Evolutionary conservation across 73 alveolate genomes (phyloP).

Genomic region (Tetrahymena borealis): DNA sequence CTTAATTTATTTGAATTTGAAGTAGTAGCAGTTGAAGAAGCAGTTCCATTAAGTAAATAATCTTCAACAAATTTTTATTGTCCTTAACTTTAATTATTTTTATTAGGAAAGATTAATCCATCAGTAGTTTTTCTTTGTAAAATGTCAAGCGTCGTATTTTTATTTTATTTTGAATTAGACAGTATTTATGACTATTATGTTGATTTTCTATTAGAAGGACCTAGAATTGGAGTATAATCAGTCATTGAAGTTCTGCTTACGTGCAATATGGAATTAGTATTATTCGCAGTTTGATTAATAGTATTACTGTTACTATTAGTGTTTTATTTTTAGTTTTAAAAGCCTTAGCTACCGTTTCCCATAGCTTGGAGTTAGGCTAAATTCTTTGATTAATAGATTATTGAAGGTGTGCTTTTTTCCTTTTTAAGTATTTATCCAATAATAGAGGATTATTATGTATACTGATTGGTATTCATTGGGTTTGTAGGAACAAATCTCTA

Average conservation of each 20-base stretch:
- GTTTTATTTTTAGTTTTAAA: background rate
- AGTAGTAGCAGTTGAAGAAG: background rate
- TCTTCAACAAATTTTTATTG: background rate
- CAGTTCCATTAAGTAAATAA: background rate
- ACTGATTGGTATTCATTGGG: background rate
- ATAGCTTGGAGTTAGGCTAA: background rate
- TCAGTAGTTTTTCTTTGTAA: background rate
- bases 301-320: background rate
- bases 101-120: background rate
- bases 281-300: background rate
- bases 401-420: background rate
- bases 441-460: background rate
- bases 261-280: background rate
- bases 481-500: background rate
- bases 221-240: background rate
- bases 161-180: background rate
- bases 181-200: background rate
- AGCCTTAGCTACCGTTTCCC: background rate
- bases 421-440: background rate
- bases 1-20: background rate
- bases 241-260: background rate
- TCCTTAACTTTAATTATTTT: too few species aligned
- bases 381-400: background rate
- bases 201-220: background rate
- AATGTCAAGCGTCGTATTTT: background rate